These are phyloP conservation scores for Aspergillus hiratsukae DNA, from an alignment of 2,329 filamentous ascomycete species.

Conservation along the genomic window DNA sequence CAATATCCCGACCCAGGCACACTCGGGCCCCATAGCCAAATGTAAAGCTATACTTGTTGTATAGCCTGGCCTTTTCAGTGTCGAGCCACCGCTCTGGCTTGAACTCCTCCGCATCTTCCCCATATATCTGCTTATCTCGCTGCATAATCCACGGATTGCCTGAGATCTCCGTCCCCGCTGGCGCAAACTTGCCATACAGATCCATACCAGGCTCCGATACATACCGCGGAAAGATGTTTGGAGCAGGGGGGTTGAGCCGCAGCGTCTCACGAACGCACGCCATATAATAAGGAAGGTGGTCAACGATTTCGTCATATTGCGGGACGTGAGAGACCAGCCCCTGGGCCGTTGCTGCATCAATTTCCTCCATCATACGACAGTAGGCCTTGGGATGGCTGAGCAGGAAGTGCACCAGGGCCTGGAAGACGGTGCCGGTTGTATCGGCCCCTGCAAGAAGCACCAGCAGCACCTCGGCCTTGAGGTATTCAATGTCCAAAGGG, in stretches of 20 bases:
- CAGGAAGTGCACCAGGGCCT: constrained; percentile 45
- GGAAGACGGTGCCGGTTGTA: constrained; percentile 50
- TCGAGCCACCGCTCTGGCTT: constrained; percentile 41
- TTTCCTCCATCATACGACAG: constrained; percentile 45
- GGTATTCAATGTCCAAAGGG: constrained; percentile 47
- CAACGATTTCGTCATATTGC: constrained; percentile 42
- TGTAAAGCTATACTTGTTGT: constrained; percentile 46
- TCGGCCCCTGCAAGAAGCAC: constrained; percentile 51
- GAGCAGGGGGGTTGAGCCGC: constrained; percentile 48
- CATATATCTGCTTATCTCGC: constrained; percentile 40
- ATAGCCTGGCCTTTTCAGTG: constrained; percentile 36
- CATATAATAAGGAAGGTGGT: constrained; percentile 45
- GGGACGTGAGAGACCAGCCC: constrained; percentile 30
- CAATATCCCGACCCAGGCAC: constrained; percentile 49
- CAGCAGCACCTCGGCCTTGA: constrained; percentile 51
- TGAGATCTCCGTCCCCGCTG: constrained; percentile 44
- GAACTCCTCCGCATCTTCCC: constrained; percentile 38
- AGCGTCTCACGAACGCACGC: constrained; percentile 50
- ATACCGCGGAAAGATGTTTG: constrained; percentile 49
- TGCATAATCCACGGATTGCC: constrained; percentile 47
- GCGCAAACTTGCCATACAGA: constrained; percentile 38
- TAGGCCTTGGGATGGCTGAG: constrained; percentile 40
- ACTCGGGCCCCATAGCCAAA: constrained; percentile 49
- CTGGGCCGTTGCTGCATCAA: constrained; percentile 37
- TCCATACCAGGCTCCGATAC: constrained; percentile 35